These are phyloP conservation scores for Xylaria sp. DNA, from an alignment of 2,329 filamentous ascomycete genomes.

Conservation along the genomic window DNA sequence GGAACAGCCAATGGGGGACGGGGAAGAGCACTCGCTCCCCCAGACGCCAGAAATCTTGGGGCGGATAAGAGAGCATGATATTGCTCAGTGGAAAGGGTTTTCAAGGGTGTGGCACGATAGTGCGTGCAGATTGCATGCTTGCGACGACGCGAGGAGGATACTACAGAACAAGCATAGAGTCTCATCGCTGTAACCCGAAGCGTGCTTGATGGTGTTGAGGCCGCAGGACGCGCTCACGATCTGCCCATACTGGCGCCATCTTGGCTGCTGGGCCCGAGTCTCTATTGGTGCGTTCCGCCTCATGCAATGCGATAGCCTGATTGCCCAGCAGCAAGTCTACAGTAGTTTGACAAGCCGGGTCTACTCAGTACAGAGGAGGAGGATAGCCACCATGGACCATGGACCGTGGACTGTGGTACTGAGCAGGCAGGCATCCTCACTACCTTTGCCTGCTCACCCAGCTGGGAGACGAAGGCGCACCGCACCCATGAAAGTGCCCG, in stretches of 20 bases:
- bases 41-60: constrained; percentile 27
- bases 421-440: constrained; percentile 7
- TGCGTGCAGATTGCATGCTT: constrained; percentile 35
- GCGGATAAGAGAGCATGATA: constrained; percentile 34
- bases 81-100: constrained; percentile 31
- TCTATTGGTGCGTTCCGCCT: constrained; percentile 35
- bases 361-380: constrained; percentile 9
- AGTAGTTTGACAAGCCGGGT: constrained; percentile 24
- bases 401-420: not conserved
- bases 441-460: constrained; percentile 12
- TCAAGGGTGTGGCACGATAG: constrained; percentile 36
- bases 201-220: constrained; percentile 35
- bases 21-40: constrained; percentile 27
- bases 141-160: constrained; percentile 36
- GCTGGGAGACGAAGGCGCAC: constrained; percentile 29
- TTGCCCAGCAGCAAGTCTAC: constrained; percentile 20
- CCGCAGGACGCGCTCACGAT: constrained; percentile 37
- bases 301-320: constrained; percentile 38
- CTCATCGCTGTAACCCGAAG: constrained; percentile 36
- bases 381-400: too few relatives aligned
- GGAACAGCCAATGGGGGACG: constrained; percentile 41
- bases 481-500: constrained; percentile 21
- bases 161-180: constrained; percentile 36
- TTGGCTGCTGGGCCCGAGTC: constrained; percentile 27
- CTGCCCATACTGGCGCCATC: constrained; percentile 39